Evolutionary conservation across 306 rosid genomes (phyloP).

Genomic region (Vicia villosa): DNA sequence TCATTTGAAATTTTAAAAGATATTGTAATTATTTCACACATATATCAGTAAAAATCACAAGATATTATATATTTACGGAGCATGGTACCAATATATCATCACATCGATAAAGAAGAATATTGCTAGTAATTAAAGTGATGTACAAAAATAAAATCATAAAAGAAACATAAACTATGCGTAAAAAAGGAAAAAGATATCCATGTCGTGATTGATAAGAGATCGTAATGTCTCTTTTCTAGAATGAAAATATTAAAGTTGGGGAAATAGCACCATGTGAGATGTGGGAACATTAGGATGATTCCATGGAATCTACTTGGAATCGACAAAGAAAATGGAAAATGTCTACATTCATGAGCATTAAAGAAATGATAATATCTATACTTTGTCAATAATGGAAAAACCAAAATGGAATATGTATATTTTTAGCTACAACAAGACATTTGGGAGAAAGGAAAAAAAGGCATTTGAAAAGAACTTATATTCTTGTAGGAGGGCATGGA

Average conservation of each 20-base stretch:
- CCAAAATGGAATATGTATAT: not conserved
- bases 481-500: too few relatives aligned
- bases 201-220: constrained; percentile 15
- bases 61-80: too few relatives aligned
- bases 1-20: too few relatives aligned
- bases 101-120: too few relatives aligned
- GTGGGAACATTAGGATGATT: constrained; percentile 47
- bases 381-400: not conserved
- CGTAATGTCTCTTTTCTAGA: constrained; percentile 20
- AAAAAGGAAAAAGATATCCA: not conserved
- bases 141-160: not conserved
- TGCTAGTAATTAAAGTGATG: not conserved
- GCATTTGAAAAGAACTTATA: too few relatives aligned
- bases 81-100: too few relatives aligned
- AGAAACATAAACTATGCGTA: not conserved
- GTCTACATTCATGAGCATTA: constrained; percentile 19
- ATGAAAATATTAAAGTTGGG: constrained; percentile 5
- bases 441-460: not conserved
- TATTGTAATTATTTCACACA: too few relatives aligned
- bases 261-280: constrained; percentile 11
- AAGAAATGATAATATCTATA: not conserved
- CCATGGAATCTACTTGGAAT: constrained; percentile 51
- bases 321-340: constrained; percentile 29
- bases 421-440: not conserved
- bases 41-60: too few relatives aligned